Percentiles rank a stretch among this genome's conserved stretches.
Conservation (phyloP, 225 moss, liverwort and hornwort genomes). For the Sphagnum tenellum region DNA sequence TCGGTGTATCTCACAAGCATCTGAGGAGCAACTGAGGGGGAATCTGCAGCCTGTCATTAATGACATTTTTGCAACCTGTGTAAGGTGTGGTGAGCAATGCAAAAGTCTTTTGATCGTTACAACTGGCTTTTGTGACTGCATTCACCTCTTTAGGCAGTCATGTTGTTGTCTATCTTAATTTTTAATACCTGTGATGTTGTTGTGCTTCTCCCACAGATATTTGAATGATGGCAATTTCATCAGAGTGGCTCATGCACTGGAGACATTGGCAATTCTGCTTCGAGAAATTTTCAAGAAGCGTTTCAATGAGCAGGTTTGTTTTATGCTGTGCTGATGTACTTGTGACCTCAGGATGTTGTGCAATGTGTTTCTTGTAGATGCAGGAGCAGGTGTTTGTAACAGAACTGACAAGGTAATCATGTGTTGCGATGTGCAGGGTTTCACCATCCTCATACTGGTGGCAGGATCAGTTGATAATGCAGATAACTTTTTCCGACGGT, state of each 20-base stretch:
- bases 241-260: constrained; percentile 87
- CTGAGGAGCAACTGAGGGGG: constrained; percentile 79
- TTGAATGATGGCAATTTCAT: constrained; percentile 88
- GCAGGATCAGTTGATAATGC: constrained; percentile 77
- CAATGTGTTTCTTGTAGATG: too few species aligned
- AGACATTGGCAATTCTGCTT: constrained; percentile 66
- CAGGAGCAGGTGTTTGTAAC: too few species aligned
- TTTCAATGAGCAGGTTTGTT: constrained; percentile 68
- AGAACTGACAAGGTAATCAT: background rate
- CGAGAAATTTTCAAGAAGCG: constrained; percentile 91
- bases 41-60: constrained; percentile 62
- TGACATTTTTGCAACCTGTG: constrained; percentile 74
- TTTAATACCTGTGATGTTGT: too few species aligned
- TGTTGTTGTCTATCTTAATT: too few species aligned
- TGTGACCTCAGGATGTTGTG: too few species aligned
- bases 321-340: too few species aligned
- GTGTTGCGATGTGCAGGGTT: constrained; percentile 49
- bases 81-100: constrained; percentile 15
- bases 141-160: too few species aligned
- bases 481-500: constrained; percentile 71
- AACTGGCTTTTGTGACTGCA: too few species aligned
- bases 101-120: too few species aligned
- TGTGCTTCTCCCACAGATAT: constrained; percentile 35
- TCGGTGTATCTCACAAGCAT: constrained; percentile 71
- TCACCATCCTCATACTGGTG: constrained; percentile 70